Evolutionary conservation across 164 flowering plant genomes (phyloP), one percentile per base, ranked within the genome.

Genomic region (Platanus orientalis): DNA sequence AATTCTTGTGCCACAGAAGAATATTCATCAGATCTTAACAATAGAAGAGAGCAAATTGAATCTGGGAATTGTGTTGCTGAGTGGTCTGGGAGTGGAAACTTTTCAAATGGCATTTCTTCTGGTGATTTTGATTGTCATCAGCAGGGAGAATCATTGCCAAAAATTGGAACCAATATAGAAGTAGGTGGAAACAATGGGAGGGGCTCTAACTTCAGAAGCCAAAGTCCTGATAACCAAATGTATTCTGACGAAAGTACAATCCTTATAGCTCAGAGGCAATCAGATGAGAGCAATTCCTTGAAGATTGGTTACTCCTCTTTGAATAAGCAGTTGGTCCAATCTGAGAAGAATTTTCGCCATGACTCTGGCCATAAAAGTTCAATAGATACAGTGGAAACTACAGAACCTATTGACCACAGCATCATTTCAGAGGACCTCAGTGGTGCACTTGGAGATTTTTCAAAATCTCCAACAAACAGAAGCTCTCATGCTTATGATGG

Each of bases 401-500:
- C 54, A 30, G 81, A 72, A 36, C 56, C 50, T 24, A 23, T 21
- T 11, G 57, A 58, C 19, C 63, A 62, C 16, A 60, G 70, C 51
- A 63, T 75, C 52, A 42, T 44, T 51, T 60, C 61, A 20, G 69
- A 60, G 63, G 81, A 80, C 63, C 61, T 76, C 50, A 63, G 75
- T 58, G 65, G 55, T 17, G 44, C 52, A 30, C 51, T 34, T 66
- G 24, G 49, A 51, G 67, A 59, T 40, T 7, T 74, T 59, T 45
- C 74, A 13, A 75, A 70, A 62, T 82, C 80, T 27, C 71, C 78
- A 60, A 70, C 80, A 26, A 27, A 52, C 21, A 78, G 62, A 70
- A 80, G 69, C 65, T 69, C 64, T 62, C 60, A 69, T 70, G 82
- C 74, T 54, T 76, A 86, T 69, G 87, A 82, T 62, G 85, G 83